Conservation (phyloP, 768 basidiomycete genomes). For the Neoboletus brunneissimus region DNA sequence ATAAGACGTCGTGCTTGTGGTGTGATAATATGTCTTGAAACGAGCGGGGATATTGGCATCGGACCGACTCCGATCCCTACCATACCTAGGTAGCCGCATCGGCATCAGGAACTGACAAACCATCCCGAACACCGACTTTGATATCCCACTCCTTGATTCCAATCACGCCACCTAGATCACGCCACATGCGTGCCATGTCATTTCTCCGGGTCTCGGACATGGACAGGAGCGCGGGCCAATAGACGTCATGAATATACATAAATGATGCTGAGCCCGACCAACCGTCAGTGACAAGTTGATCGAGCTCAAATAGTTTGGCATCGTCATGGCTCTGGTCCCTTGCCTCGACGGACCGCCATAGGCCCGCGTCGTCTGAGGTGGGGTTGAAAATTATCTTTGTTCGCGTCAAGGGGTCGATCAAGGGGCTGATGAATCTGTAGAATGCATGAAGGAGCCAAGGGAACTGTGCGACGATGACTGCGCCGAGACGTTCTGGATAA, state of each 20-base stretch:
- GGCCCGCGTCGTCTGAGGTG: slow-evolving; percentile 21
- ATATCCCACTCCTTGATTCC: slow-evolving; percentile 81
- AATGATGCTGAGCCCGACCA: slow-evolving; percentile 72
- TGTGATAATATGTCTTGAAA: no score
- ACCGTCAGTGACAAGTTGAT: slow-evolving; percentile 65
- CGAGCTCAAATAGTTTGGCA: slow-evolving; percentile 52
- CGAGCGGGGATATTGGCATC: no score
- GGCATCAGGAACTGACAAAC: background rate
- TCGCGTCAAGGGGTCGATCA: slow-evolving; percentile 80
- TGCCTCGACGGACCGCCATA: slow-evolving; percentile 26
- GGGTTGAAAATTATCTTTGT: slow-evolving; percentile 77
- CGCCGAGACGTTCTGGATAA: slow-evolving; percentile 83
- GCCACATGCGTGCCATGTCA: slow-evolving; percentile 60
- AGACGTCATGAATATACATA: slow-evolving; percentile 69
- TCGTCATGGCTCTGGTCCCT: slow-evolving; percentile 17
- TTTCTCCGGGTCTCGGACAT: slow-evolving; percentile 51
- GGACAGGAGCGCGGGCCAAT: slow-evolving; percentile 65
- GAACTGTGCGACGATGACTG: slow-evolving; percentile 70
- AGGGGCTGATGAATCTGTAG: slow-evolving; percentile 73
- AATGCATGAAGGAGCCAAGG: slow-evolving; percentile 75
- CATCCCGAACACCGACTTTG: slow-evolving; percentile 40
- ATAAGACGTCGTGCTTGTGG: no score
- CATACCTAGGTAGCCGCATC: slow-evolving; percentile 4
- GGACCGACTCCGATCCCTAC: background rate
- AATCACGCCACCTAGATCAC: slow-evolving; percentile 58